These are phyloP conservation scores for Colletotrichum cordylinicola DNA, from an alignment of 2,329 filamentous ascomycete species.

Conservation along the genomic window DNA sequence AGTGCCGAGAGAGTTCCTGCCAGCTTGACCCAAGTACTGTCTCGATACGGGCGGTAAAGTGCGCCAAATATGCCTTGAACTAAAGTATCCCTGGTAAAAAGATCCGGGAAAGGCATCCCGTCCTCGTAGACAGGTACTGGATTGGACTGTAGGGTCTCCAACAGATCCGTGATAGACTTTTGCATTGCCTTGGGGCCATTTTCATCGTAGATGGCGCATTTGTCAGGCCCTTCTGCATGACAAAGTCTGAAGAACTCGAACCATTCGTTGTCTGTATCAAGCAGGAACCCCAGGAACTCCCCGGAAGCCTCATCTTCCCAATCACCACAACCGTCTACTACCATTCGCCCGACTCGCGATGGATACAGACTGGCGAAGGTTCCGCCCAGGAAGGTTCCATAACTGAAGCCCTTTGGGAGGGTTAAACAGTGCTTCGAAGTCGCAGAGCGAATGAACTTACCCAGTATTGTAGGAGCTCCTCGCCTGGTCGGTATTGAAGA, in stretches of 20 bases:
- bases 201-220: not conserved
- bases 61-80: not conserved
- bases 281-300: not conserved
- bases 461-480: not conserved
- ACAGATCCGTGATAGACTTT: not conserved
- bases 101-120: not conserved
- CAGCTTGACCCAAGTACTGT: not conserved
- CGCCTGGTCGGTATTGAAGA: not conserved
- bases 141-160: not conserved
- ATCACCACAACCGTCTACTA: conserved; percentile 45
- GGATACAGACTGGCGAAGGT: conserved; percentile 41
- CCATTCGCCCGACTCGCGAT: conserved; percentile 41
- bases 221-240: not conserved
- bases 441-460: not conserved
- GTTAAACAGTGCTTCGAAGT: not conserved
- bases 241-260: not conserved
- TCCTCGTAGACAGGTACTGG: not conserved
- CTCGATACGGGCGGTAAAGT: not conserved
- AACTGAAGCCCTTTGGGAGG: conserved; percentile 52
- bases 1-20: not conserved
- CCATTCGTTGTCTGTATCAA: not conserved
- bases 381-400: conserved; percentile 40
- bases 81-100: not conserved
- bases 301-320: conserved; percentile 38
- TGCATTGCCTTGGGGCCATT: not conserved